Evolutionary conservation across 441 rosid genomes (phyloP).

Genomic region (Manihot esculenta): DNA sequence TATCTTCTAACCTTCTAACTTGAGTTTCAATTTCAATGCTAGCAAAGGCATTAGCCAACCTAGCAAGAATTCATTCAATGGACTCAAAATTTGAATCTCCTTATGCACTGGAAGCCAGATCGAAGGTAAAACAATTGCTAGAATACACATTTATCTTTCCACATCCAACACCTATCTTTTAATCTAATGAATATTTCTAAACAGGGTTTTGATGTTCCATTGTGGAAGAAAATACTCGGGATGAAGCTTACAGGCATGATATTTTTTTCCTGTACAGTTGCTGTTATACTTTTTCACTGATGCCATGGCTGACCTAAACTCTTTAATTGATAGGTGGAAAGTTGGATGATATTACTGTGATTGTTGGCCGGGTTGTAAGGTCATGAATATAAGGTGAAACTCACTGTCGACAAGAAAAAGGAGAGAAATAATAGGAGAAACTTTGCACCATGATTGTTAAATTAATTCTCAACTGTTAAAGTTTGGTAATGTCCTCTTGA

Average conservation of each 20-base stretch:
- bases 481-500: neutral
- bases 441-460: neutral
- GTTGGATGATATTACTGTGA: constrained; percentile 87
- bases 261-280: neutral
- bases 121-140: constrained; percentile 45
- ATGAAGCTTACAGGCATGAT: constrained; percentile 69
- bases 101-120: constrained; percentile 76
- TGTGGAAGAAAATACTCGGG: constrained; percentile 65
- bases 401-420: neutral
- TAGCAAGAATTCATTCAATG: constrained; percentile 63
- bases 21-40: constrained; percentile 34
- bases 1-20: constrained; percentile 27
- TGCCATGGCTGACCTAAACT: neutral
- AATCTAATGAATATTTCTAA: constrained; percentile 1
- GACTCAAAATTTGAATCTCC: constrained; percentile 77
- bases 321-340: constrained; percentile 65
- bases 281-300: neutral
- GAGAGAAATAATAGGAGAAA: neutral
- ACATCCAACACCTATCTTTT: neutral
- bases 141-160: neutral
- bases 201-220: constrained; percentile 77
- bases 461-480: neutral
- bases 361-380: constrained; percentile 59
- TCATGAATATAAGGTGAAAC: constrained; percentile 14
- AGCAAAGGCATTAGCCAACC: constrained; percentile 84